Base-by-base conservation (phyloP, 2,329 filamentous ascomycete species). In the Chalaropsis ovoidea region DNA sequence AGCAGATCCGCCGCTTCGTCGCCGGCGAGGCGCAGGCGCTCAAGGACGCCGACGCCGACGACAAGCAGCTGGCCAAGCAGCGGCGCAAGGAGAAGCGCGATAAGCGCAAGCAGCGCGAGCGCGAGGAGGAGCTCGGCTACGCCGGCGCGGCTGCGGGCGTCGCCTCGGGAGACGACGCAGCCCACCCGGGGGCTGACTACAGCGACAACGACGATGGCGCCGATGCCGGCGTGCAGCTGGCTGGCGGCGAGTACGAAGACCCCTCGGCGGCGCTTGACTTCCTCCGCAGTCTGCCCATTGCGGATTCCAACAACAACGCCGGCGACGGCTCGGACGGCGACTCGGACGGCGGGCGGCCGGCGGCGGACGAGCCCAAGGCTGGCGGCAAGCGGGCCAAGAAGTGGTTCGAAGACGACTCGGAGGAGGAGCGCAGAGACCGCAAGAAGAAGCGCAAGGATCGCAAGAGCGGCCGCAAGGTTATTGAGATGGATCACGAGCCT, bases 31-130 rank as follows among this genome's bases (percentile, higher is more conserved):
- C 82, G 11, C 81, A 83, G 70, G 83, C 86, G 69, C 89, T 95
- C 39, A 80, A 81, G 70, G 80, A 83, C 71, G 89, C 87, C 22
- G 94, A 99, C 77, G 75, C 88, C 43, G 83, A 85, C 68, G 94
- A 99, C 76, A 96, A 96, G 78, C 82, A 84, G 70, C 74, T 88
- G 15, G 90, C 85, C 43, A 90, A 87, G 78, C 82, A 89, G 74
- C 92, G 90, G 81, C 85, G 82, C 73, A 81, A 82, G 71, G 88
- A 89, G 75, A 94, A 90, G 81, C 80, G 81, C 68, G 84, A 87
- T 71, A 90, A 87, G 78, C 79, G 82, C 69, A 93, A 88, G 77
- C 84, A 83, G 54, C 78, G 86, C 70, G 79, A 80, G 70, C 81
- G 84, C 72, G 75, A 74, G 41, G 81, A 77, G 67, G 68, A 71